Evolutionary conservation across 2,329 filamentous ascomycete genomes (phyloP), one percentile per base, ranked within the genome.

Genomic region (Aspergillus awamori): DNA sequence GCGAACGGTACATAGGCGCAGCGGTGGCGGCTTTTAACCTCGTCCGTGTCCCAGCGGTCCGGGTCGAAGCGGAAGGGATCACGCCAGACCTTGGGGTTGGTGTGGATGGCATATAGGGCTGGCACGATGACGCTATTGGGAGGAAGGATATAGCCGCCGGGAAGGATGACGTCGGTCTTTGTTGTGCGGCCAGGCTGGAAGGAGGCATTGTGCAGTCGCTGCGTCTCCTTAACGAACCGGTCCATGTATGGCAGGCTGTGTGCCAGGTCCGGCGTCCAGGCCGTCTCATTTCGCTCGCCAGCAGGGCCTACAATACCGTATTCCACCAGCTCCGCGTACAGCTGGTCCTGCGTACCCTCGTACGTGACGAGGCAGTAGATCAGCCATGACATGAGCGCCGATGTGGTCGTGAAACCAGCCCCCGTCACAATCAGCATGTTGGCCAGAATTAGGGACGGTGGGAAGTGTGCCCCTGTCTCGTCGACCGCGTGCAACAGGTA

Each of bases 141-240:
- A 5, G 30, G 30, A 6, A 36, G 30, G 30, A 4, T 11, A 36
- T 36, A 36, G 11, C 30, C 30, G 5, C 30, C 30, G 30, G 30
- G 30, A 10, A 36, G 30, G 30, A 36, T 2, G 5, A 36, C 30
- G 30, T 36, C 30, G 30, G 30, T 36, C 30, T 36, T 36, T 13
- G 30, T 36, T 5, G 30, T 36, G 30, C 30, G 30, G 1, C 78
- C 86, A 0, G 86, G 84, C 66, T 88, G 86, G 74, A 83, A 88
- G 0, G 83, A 85, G 0, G 86, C 84, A 71, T 86, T 88, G 74
- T 88, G 86, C 5, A 79, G 77, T 2, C 86, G 81, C 69, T 86
- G 85, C 0, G 81, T 85, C 70, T 88, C 86, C 72, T 88, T 88
- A 77, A 88, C 75, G 70, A 82, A 86, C 51, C 82, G 81, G 70